Conservation (phyloP, 2,329 filamentous ascomycete species). For the Aspergillus versicolor region DNA sequence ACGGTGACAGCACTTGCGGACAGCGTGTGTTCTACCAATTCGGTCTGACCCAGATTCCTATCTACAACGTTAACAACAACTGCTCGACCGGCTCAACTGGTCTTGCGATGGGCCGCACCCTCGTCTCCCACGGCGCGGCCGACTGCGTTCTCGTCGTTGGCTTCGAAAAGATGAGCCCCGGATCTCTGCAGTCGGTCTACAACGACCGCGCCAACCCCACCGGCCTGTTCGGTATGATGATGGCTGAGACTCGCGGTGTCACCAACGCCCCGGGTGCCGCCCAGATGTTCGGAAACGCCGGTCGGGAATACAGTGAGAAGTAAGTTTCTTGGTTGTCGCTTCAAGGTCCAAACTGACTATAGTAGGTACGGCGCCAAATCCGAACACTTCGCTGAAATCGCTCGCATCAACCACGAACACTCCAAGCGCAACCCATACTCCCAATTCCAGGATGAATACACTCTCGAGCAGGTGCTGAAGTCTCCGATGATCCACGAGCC, state of each 20-base stretch:
- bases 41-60: slow-evolving; percentile 92
- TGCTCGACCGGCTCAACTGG: slow-evolving; percentile 95
- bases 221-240: slow-evolving; percentile 71
- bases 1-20: slow-evolving; percentile 90
- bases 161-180: slow-evolving; percentile 97
- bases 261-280: slow-evolving; percentile 82
- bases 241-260: slow-evolving; percentile 76
- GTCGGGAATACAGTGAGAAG: slow-evolving; percentile 92
- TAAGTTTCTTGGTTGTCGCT: slow-evolving; percentile 38
- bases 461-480: slow-evolving; percentile 74
- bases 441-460: slow-evolving; percentile 94
- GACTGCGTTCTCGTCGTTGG: slow-evolving; percentile 90
- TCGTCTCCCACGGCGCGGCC: slow-evolving; percentile 76
- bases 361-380: slow-evolving; percentile 73
- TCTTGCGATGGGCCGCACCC: slow-evolving; percentile 75
- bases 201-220: slow-evolving; percentile 81
- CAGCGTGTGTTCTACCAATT: slow-evolving; percentile 99
- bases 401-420: slow-evolving; percentile 88
- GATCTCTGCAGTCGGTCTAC: slow-evolving; percentile 80
- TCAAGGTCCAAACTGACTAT: neutral
- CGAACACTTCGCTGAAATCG: slow-evolving; percentile 93
- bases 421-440: slow-evolving; percentile 92
- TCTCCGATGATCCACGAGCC: slow-evolving; percentile 78
- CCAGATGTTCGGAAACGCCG: slow-evolving; percentile 95
- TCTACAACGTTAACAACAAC: slow-evolving; percentile 99